A percentile compares a stretch with the other conserved stretches of the same genome.
phyloP scores from a whole-genome alignment of 805 yeast genomes.

The Lipomyces anomalus region DNA sequence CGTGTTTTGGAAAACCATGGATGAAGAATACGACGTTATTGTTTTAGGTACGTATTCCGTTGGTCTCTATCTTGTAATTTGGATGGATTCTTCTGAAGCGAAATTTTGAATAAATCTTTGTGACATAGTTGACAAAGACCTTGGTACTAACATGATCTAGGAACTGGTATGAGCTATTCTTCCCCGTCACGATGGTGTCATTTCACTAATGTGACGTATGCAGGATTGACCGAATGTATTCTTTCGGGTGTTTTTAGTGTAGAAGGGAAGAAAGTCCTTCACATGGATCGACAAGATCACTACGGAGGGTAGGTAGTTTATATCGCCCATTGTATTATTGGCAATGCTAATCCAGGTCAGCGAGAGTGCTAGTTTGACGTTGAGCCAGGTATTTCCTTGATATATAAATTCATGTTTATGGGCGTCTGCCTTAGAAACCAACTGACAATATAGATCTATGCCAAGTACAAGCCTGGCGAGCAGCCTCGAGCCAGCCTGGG shows the following conservation, averaged over 20 bases:
- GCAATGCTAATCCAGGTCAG: constrained; percentile 19
- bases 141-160: constrained; percentile 17
- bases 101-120: background rate
- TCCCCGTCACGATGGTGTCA: too few relatives aligned
- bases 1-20: constrained; percentile 60
- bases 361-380: constrained; percentile 77
- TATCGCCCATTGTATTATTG: background rate
- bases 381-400: constrained; percentile 41
- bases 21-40: constrained; percentile 93
- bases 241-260: constrained; percentile 89
- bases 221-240: constrained; percentile 95
- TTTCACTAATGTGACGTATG: too few relatives aligned
- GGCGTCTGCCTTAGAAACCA: background rate
- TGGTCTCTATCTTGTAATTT: background rate
- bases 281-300: constrained; percentile 92
- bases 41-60: constrained; percentile 62
- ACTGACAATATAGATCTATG: constrained; percentile 45
- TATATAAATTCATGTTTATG: background rate
- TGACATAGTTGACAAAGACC: background rate
- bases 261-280: constrained; percentile 96
- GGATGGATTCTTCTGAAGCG: constrained; percentile 1
- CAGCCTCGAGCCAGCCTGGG: constrained; percentile 65
- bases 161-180: constrained; percentile 30
- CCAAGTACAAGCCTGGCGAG: constrained; percentile 77
- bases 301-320: constrained; percentile 69